Conservation (phyloP, 2,329 filamentous ascomycete genomes). For the Ophiostoma perfectum region DNA sequence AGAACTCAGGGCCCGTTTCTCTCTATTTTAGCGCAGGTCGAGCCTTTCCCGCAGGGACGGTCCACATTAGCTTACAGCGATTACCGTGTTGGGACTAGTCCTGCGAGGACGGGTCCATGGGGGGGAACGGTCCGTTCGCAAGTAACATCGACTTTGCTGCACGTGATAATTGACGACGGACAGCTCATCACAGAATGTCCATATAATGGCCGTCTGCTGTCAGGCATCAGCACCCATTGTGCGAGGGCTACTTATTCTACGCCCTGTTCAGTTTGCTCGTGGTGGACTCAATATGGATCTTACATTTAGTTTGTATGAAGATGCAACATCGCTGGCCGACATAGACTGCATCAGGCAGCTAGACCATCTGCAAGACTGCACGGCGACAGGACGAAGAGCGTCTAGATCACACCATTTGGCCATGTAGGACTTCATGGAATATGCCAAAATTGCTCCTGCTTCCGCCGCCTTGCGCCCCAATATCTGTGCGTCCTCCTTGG, state of each 20-base stretch:
- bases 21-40: not conserved
- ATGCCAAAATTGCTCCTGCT: slow-evolving; percentile 46
- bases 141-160: slow-evolving; percentile 1
- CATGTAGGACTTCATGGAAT: slow-evolving; percentile 43
- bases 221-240: no score
- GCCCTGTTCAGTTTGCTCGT: no score
- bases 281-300: no score
- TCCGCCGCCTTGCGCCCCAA: slow-evolving; percentile 8
- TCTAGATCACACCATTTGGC: slow-evolving; percentile 31
- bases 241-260: no score
- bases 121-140: not conserved
- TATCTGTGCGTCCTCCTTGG: slow-evolving; percentile 10
- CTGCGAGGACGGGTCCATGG: not conserved
- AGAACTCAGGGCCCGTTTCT: slow-evolving; percentile 5
- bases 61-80: slow-evolving; percentile 6
- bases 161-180: not conserved
- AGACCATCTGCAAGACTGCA: not conserved
- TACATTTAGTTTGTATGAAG: not conserved
- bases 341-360: not conserved
- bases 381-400: not conserved
- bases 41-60: not conserved
- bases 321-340: not conserved
- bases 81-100: not conserved
- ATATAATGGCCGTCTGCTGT: no score
- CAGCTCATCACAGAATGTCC: no score